phyloP scores from a whole-genome alignment of 2,329 filamentous ascomycete genomes.

The Stagonosporopsis tanaceti region DNA sequence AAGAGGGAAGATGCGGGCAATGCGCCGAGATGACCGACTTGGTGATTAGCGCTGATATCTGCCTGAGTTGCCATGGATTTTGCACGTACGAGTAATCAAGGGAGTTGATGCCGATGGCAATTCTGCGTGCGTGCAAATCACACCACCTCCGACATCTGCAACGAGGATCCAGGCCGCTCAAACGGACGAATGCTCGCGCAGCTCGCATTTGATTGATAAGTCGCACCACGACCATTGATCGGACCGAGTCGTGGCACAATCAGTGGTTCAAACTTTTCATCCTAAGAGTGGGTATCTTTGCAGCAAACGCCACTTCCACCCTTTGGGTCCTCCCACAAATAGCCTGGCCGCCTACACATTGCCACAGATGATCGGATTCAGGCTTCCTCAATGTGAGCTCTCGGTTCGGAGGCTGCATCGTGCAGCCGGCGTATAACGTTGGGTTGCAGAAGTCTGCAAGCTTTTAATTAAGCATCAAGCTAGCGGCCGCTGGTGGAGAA shows the following conservation, averaged over 20 bases:
- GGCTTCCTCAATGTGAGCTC: background rate
- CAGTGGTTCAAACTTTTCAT: background rate
- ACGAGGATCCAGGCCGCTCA: background rate
- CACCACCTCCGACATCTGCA: background rate
- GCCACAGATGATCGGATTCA: background rate
- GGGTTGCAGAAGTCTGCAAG: constrained; percentile 7
- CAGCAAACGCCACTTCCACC: background rate
- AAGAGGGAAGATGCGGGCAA: background rate
- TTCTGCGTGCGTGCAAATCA: background rate
- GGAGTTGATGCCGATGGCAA: background rate
- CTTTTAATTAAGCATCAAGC: constrained; percentile 13
- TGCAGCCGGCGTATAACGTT: background rate
- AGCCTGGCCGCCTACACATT: background rate
- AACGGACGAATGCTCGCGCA: constrained; percentile 1
- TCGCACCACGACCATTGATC: background rate
- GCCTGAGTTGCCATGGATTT: background rate
- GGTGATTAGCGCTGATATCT: background rate
- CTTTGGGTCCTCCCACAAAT: background rate
- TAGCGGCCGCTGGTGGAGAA: constrained; percentile 15
- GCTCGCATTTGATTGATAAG: constrained; percentile 1
- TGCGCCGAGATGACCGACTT: background rate
- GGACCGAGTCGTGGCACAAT: background rate
- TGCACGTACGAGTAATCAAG: background rate
- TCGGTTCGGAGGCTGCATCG: background rate
- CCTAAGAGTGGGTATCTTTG: background rate